A percentile compares a stretch with the other conserved stretches of the same genome.
These are phyloP conservation scores for Leccinum boreale DNA, from an alignment of 768 basidiomycete genomes.

Conservation along the genomic window DNA sequence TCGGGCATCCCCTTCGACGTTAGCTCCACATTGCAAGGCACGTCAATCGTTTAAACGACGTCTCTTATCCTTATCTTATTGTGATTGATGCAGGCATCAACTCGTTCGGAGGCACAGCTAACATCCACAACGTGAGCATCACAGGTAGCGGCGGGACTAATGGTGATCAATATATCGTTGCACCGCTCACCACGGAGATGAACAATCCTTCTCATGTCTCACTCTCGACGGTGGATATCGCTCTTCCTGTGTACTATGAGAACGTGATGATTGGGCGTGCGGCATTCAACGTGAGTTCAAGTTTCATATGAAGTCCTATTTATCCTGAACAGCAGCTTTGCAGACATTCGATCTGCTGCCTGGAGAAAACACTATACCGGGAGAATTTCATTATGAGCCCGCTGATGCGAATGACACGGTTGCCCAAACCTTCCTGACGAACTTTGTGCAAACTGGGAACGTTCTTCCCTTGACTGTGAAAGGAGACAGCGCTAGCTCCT, in stretches of 20 bases:
- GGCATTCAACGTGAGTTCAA: conserved; percentile 47
- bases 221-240: conserved; percentile 52
- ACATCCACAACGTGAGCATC: conserved; percentile 54
- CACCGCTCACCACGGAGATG: conserved; percentile 55
- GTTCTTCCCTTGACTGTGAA: conserved; percentile 50
- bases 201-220: conserved; percentile 70
- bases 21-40: conserved; percentile 51
- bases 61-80: not conserved
- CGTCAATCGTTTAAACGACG: not conserved
- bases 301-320: not conserved
- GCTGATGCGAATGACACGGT: conserved; percentile 61
- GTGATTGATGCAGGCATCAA: conserved; percentile 45
- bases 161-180: conserved; percentile 55
- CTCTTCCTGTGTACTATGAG: conserved; percentile 57
- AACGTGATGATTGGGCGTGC: conserved; percentile 57
- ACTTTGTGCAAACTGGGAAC: conserved; percentile 54
- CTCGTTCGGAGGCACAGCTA: conserved; percentile 51
- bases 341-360: conserved; percentile 58
- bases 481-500: conserved; percentile 58
- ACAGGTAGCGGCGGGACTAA: conserved; percentile 62
- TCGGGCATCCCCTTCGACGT: conserved; percentile 62
- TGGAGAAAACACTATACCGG: conserved; percentile 47
- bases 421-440: conserved; percentile 57
- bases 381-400: conserved; percentile 70
- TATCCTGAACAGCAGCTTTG: not conserved